Evolutionary conservation across 2,329 filamentous ascomycete genomes (phyloP).

Genomic region (Dothideomycetes sp.): DNA sequence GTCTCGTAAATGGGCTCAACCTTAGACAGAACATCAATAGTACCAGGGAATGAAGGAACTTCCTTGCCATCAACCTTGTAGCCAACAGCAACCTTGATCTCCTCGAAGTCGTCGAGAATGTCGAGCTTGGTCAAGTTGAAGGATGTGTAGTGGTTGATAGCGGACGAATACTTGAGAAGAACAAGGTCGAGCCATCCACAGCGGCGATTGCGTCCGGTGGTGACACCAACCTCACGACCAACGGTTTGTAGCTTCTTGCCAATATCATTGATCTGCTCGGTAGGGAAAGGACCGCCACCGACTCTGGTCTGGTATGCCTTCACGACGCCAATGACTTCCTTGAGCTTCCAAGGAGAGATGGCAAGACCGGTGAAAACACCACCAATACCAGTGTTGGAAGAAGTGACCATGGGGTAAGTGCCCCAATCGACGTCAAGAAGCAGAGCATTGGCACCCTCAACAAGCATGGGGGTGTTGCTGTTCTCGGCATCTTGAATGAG

Average conservation of each 20-base stretch:
- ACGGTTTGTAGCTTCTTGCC: conserved; percentile 49
- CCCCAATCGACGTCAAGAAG: conserved; percentile 59
- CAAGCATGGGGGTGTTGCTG: conserved; percentile 50
- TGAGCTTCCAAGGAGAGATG: conserved; percentile 52
- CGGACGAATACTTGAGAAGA: conserved; percentile 55
- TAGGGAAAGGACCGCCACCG: conserved; percentile 56
- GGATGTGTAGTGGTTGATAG: conserved; percentile 58
- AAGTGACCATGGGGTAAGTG: conserved; percentile 54
- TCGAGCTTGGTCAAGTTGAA: conserved; percentile 61
- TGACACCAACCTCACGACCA: conserved; percentile 48
- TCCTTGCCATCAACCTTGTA: conserved; percentile 53
- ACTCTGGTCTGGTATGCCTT: conserved; percentile 57
- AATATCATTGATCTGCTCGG: conserved; percentile 50
- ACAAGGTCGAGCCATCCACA: conserved; percentile 62
- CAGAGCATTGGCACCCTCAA: conserved; percentile 60
- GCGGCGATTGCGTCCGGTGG: conserved; percentile 51
- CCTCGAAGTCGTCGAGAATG: conserved; percentile 63
- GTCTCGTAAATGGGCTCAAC: conserved; percentile 60
- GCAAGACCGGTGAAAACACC: conserved; percentile 56
- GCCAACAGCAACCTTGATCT: conserved; percentile 63
- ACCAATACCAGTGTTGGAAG: conserved; percentile 50
- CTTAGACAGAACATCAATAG: conserved; percentile 48
- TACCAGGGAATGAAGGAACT: conserved; percentile 56
- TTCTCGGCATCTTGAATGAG: conserved; percentile 55
- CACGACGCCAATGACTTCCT: conserved; percentile 55